Conservation (phyloP, 1,284 basidiomycete species). For the Pholiota adiposa region DNA sequence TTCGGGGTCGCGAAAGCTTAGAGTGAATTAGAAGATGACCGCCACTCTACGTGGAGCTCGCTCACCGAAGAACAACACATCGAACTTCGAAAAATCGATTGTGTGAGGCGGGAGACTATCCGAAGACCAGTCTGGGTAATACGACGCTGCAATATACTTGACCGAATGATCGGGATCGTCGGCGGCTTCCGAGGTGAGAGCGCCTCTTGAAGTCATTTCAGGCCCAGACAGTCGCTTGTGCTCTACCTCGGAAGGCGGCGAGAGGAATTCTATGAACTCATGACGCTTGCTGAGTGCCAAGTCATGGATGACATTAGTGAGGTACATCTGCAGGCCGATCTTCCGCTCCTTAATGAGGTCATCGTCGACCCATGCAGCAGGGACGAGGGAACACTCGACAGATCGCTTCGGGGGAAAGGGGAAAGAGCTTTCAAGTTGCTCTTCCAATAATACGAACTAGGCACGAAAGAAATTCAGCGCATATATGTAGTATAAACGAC, state of each 20-base stretch:
- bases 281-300: conserved; percentile 33
- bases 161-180: not conserved
- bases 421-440: conserved; percentile 37
- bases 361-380: conserved; percentile 55
- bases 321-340: conserved; percentile 45
- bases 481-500: conserved; percentile 19
- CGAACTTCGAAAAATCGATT: conserved; percentile 74
- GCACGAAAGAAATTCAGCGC: not conserved
- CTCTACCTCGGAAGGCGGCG: conserved; percentile 40
- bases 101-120: conserved; percentile 59
- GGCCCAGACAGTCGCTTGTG: conserved; percentile 11
- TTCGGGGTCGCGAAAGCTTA: conserved; percentile 76
- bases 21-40: not conserved
- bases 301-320: conserved; percentile 40
- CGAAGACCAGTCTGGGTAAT: conserved; percentile 64
- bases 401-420: conserved; percentile 51
- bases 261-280: conserved; percentile 44
- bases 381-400: conserved; percentile 46
- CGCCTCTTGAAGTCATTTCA: conserved; percentile 8
- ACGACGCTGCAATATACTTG: conserved; percentile 34
- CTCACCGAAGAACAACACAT: conserved; percentile 74
- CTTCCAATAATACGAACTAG: conserved; percentile 25
- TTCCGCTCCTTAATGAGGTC: conserved; percentile 54
- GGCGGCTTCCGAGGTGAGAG: not conserved
- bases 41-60: conserved; percentile 23